Base-by-base conservation (phyloP, 345 rosid genomes). In the Lumnitzera littorea region DNA sequence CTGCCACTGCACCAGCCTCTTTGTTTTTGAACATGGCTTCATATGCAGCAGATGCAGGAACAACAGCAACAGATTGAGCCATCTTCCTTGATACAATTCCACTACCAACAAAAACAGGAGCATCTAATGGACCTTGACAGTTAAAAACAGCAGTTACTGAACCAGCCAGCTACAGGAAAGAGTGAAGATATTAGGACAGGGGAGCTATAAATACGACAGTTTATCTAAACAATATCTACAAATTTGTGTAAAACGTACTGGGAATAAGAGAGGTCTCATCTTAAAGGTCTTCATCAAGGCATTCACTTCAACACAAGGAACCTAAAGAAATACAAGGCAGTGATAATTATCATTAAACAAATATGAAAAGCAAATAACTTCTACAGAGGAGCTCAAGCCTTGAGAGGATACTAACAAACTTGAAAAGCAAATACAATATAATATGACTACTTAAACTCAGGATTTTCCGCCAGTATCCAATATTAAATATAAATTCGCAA, bases 1-100 rank as follows among this genome's bases (percentile, higher is more conserved):
- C 98, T 55, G 96, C 98, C 77, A 92, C 92, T 54, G 96, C 98
- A 67, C 98, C 98, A 68, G 88, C 88, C 69, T 92, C 98, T 70
- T 89, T 92, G 84, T 75, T 85, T 78, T 85, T 89, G 78, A 85
- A 67, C 85, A 92, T 74, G 63, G 89, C 89, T 67, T 92, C 94
- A 70, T 78, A 84, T 31, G 98, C 98, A 79, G 81, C 63, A 56
- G 94, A 82, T 73, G 78, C 60, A 70, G 91, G 94, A 64, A 71
- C 73, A 43, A 85, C 89, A 56, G 82, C 70, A 74, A 78, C 67
- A 50, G 89, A 69, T 71, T 78, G 70, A 63, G 94, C 79, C 63
- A 87, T 78, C 82, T 89, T 89, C 76, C 98, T 81, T 61, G 98
- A 81, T 53, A 84, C 94, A 84, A 92, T 87, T 56, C 96, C 96